Percentiles rank a stretch among this genome's conserved stretches.
phyloP scores from a whole-genome alignment of 257 asterid genomes.

The Eucommia ulmoides region DNA sequence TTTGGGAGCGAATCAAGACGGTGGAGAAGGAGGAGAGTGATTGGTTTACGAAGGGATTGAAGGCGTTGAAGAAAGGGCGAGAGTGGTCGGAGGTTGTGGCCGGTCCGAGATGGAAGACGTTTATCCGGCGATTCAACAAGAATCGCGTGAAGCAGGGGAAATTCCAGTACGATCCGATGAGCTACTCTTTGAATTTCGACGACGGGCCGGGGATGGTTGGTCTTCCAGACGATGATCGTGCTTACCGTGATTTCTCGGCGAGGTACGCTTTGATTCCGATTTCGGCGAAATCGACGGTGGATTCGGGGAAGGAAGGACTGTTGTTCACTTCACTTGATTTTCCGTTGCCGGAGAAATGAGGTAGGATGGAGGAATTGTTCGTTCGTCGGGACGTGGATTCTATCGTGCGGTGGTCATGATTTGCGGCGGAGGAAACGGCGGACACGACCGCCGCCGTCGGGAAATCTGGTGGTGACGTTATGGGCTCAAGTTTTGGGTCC shows the following conservation, averaged over 20 bases:
- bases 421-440: not conserved
- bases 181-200: conserved; percentile 72
- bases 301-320: conserved; percentile 22
- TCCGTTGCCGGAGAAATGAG: not conserved
- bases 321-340: conserved; percentile 6
- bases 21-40: conserved; percentile 30
- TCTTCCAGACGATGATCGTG: conserved; percentile 26
- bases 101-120: conserved; percentile 93
- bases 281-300: conserved; percentile 14
- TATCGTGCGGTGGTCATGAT: too few species aligned
- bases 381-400: too few species aligned
- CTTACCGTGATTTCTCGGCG: conserved; percentile 40
- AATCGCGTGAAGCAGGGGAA: conserved; percentile 23
- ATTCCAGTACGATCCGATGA: conserved; percentile 54
- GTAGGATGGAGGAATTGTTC: not conserved
- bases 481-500: too few species aligned
- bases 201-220: conserved; percentile 30
- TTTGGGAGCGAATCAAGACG: conserved; percentile 51
- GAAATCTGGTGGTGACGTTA: not conserved
- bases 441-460: not conserved
- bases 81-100: conserved; percentile 86
- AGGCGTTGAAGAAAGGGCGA: conserved; percentile 47
- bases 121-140: conserved; percentile 61
- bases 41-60: conserved; percentile 43
- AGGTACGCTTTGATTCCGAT: conserved; percentile 35